Evolutionary conservation across 192 early-diverging fungal species (phyloP), one percentile per base, ranked within the genome.

Genomic region (Entophlyctis luteolus): DNA sequence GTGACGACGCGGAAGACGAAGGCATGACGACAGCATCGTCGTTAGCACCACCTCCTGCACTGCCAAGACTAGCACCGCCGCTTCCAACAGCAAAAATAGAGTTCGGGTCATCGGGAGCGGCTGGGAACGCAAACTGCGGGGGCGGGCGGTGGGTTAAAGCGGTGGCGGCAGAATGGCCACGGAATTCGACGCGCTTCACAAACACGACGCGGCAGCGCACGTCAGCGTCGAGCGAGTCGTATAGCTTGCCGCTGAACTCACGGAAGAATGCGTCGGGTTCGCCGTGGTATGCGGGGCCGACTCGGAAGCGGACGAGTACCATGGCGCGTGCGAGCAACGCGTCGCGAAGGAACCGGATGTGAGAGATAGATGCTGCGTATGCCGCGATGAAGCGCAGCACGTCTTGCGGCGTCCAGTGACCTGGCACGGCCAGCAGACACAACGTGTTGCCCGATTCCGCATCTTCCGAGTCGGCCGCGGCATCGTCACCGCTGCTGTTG

Each of bases 341-440:
- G 76, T 98, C 94, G 33, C 91, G 59, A 8, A 77, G 48, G 52
- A 78, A 72, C 36, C 93, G 87, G 42, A 93, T 81, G 39, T 95
- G 90, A 5, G 82, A 78, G 10, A 96, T 89, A 34, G 76, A 74
- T n/a, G 82, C 68, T 18, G 77, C 75, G 23, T 85, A 83, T 6
- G 90, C 75, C 3, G 88, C 91, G 4, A 93, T 79, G 74, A 94
- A 94, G 4, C 86, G 81, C 25, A 97, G 72, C 78, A 98, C 91
- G 73, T 98, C 96, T 3, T 89, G 86, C 4, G 94, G 81, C 22
- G 90, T 88, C 85, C 94, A 87, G 73, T 92, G 94, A 0, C 85
- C 80, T 0, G 96, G 96, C 2, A 98, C 91, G 29, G 91, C 92
- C 20, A 98, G 76, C 0, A 94, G 82, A 53, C 86, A 86, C 3